Evolutionary conservation across 345 rosid genomes (phyloP), one percentile per base, ranked within the genome.

Genomic region (Moringa oleifera): DNA sequence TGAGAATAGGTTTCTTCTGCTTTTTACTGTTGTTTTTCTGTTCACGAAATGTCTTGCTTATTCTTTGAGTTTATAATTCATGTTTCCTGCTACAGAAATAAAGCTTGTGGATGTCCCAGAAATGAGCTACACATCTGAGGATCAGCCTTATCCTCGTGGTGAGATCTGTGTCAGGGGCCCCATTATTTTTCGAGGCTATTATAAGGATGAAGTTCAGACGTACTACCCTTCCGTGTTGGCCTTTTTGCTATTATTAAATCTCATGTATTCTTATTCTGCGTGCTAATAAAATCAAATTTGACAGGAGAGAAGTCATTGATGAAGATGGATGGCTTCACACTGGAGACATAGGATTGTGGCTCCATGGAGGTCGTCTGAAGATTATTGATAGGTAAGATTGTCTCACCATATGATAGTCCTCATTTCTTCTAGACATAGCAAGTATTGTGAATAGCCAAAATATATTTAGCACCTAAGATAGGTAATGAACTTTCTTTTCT

Each of bases 91-190:
- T 68, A 55, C 91, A 94, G 99, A 94, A 80, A 65, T 94, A 73
- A 94, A 94, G 84, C 97, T 94, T 62, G 93, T 82, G 74, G 96
- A 94, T 61, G 99, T 94, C 68, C 89, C 89, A 22, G 97, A 94
- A 68, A 94, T 90, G 99, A 86, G 85, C 76, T 94, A 94, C 72
- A 90, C 90, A 59, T 85, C 97, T 37, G 87, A 80, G 5, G 95
- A 94, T 81, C 70, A 76, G 52, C 99, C 99, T 5, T 66, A 84
- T 81, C 93, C 95, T 53, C 97, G 97, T 5, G 99, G 99, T 5
- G 97, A 94, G 77, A 94, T 94, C 77, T 94, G 99, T 76, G 85
- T 90, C 21, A 88, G 99, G 73, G 99, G 99, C 71, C 97, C 97
- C 64, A 83, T 61, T 58, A 67, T 94, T 60, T 94, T 94, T 70